Conservation (phyloP, 148 eudicot genomes). For the Rhododendron vialii region DNA sequence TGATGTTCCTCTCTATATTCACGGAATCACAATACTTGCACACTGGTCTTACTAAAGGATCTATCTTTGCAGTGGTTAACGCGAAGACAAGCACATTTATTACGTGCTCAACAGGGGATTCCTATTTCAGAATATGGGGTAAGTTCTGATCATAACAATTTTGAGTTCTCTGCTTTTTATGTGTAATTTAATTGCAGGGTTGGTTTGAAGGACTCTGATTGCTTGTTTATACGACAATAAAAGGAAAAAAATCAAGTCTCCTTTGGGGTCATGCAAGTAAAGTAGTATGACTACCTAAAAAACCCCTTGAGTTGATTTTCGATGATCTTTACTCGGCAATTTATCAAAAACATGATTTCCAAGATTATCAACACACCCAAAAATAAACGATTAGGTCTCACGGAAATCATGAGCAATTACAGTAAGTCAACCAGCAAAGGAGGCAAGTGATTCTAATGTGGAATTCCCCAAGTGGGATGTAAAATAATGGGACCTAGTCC, state of each 20-base stretch:
- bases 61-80: constrained; percentile 51
- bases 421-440: background rate
- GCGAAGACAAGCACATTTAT: constrained; percentile 75
- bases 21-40: background rate
- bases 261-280: background rate
- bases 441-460: background rate
- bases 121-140: constrained; percentile 91
- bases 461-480: background rate
- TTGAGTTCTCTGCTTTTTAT: background rate
- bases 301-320: background rate
- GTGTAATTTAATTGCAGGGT: background rate
- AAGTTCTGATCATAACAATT: constrained; percentile 6
- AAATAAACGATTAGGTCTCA: background rate
- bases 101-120: constrained; percentile 89
- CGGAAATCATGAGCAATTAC: background rate
- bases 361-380: background rate
- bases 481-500: background rate
- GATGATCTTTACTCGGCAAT: background rate
- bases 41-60: background rate
- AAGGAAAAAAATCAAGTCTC: background rate
- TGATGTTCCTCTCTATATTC: background rate
- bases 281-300: background rate
- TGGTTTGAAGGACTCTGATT: background rate
- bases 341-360: background rate
- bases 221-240: too few relatives aligned